Evolutionary conservation across 2,329 filamentous ascomycete species (phyloP).

Genomic region (Sordariomycetes sp.): DNA sequence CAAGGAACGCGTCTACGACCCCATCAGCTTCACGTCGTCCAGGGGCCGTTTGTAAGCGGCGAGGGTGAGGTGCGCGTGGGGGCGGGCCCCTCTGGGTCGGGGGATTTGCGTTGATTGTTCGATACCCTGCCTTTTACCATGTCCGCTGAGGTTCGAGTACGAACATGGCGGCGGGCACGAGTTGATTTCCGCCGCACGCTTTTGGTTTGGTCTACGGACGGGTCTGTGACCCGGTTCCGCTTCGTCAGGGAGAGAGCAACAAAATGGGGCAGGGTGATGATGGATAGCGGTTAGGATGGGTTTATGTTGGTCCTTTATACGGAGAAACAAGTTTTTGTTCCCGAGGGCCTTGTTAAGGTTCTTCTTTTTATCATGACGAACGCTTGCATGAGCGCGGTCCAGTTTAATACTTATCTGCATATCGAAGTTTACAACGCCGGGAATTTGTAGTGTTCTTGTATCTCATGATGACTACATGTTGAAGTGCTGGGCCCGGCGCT

Average conservation of each 20-base stretch:
- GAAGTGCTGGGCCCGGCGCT: too few species aligned
- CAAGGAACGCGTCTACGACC: conserved; percentile 47
- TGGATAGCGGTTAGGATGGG: too few species aligned
- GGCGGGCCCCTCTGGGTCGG: background rate
- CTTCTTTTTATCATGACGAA: background rate
- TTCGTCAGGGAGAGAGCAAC: too few species aligned
- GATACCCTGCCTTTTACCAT: background rate
- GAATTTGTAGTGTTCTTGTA: background rate
- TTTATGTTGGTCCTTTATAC: too few species aligned
- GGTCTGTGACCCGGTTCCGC: too few species aligned
- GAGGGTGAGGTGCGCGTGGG: background rate
- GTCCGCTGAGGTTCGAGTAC: background rate
- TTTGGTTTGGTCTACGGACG: background rate
- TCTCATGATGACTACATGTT: too few species aligned
- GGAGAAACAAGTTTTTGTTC: background rate
- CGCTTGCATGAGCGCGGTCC: background rate
- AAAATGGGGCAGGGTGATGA: too few species aligned
- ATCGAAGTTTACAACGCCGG: background rate
- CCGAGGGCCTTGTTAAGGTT: background rate
- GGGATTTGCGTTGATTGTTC: background rate
- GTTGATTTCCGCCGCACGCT: background rate
- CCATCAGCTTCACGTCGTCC: conserved; percentile 17
- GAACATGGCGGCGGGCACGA: background rate
- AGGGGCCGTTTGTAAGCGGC: conserved; percentile 2
- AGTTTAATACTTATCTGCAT: background rate